Evolutionary conservation across 2,329 filamentous ascomycete species (phyloP).

Genomic region (Purpureocillium takamizusanense): DNA sequence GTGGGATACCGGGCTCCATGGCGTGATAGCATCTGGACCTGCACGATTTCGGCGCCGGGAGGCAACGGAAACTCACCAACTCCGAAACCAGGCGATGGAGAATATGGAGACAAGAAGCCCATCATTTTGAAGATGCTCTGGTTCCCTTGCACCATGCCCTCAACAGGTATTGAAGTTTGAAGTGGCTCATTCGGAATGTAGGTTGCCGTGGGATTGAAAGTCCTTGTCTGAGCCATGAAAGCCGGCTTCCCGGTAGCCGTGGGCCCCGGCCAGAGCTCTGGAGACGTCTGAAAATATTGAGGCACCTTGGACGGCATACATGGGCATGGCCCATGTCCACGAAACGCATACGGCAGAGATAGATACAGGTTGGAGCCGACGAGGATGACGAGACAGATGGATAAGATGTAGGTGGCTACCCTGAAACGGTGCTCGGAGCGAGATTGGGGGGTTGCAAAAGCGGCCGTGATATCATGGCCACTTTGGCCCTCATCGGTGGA

Average conservation of each 20-base stretch:
- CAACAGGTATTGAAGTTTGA: conserved; percentile 61
- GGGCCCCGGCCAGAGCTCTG: conserved; percentile 53
- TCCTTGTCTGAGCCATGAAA: conserved; percentile 63
- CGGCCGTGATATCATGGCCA: conserved; percentile 5
- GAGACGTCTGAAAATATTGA: conserved; percentile 54
- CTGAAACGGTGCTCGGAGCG: conserved; percentile 17
- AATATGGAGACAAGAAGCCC: conserved; percentile 60
- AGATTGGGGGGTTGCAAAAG: conserved; percentile 7
- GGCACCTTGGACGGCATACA: conserved; percentile 35
- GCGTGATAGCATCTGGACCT: conserved; percentile 63
- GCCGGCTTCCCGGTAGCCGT: conserved; percentile 62
- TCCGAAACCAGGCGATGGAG: conserved; percentile 63
- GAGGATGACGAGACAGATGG: conserved; percentile 25
- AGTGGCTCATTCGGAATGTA: conserved; percentile 63
- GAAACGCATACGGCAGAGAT: conserved; percentile 22
- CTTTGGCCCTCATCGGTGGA: conserved; percentile 1
- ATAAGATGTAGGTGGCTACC: conserved; percentile 20
- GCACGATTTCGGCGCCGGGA: conserved; percentile 55
- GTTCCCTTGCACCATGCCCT: conserved; percentile 45
- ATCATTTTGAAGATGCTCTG: conserved; percentile 63
- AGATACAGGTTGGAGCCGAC: conserved; percentile 26
- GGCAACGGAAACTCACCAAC: conserved; percentile 64
- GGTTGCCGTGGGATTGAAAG: conserved; percentile 53
- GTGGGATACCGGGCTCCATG: conserved; percentile 70
- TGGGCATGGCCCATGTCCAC: conserved; percentile 15